Base-by-base conservation (phyloP, 1,139 yeast genomes). In the Magnusiomyces sp. region DNA sequence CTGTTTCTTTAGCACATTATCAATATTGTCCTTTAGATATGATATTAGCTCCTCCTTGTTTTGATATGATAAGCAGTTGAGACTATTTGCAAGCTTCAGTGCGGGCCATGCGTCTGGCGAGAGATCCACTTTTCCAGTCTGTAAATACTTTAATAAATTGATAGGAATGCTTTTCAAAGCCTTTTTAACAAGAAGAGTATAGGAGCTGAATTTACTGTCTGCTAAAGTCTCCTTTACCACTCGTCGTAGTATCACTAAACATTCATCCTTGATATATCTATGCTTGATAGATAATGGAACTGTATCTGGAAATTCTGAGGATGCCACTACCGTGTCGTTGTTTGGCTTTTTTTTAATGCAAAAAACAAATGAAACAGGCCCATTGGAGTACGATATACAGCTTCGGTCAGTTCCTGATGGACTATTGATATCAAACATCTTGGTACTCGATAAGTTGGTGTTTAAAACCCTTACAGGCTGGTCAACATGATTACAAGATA, bases 331-430 rank as follows among this genome's bases (percentile, higher is more conserved):
- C 7, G 29, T 5, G 7, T 23, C 29, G 17, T 43, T 37, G 20
- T 14, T 41, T 23, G 20, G 46, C 46, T 9, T 52, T 14, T 45
- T 52, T 36, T 61, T 66, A 23, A 84, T 72, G 47, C 75, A 73
- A 62, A 76, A 86, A 53, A 83, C 79, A 46, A 75, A 75, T 1
- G 80, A 74, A 0, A 80, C 79, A 0, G 89, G 85, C 52, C 85
- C 89, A n/a, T 81, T 88, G 2, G 77, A 77, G 60, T 76, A 79
- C 0, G 87, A 81, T 46, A 51, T 23, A 16, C 51, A 43, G 44
- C 50, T 19, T 31, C 32, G 31, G 33, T 31, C 27, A 17, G 71
- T 65, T 4, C 65, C 59, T 14, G 58, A 55, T 2, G 66, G 55
- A 14, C 74, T 66, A 5, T 66, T 62, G 0, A 80, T 74, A 0